Conservation (phyloP, 1,284 basidiomycete species). For the Ustilago nuda region DNA sequence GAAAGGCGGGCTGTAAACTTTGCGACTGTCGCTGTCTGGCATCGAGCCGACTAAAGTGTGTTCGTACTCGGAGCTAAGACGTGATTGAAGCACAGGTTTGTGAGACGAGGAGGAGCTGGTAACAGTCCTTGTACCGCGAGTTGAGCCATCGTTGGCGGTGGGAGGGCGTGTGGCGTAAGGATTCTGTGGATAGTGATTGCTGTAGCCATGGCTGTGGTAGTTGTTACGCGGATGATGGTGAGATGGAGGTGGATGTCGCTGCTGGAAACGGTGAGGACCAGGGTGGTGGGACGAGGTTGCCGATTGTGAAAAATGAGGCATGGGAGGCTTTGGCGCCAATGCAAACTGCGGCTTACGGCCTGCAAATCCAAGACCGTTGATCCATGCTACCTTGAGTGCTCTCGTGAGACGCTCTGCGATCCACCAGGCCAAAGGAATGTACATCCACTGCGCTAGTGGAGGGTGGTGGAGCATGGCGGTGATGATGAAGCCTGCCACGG, state of each 20-base stretch:
- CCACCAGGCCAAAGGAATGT: conserved; percentile 73
- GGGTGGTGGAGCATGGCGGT: conserved; percentile 70
- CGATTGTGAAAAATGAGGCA: conserved; percentile 16
- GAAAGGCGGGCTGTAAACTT: conserved; percentile 27
- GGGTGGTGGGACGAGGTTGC: conserved; percentile 13
- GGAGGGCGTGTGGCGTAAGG: conserved; percentile 9
- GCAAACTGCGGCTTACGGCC: conserved; percentile 59
- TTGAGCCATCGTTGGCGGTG: conserved; percentile 22
- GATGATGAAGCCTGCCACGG: conserved; percentile 65
- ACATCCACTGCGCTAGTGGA: conserved; percentile 73
- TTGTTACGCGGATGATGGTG: conserved; percentile 8
- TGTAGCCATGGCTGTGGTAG: conserved; percentile 10
- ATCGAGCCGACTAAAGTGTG: conserved; percentile 35
- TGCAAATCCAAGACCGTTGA: conserved; percentile 74
- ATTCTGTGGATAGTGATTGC: conserved; percentile 10
- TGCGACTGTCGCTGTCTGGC: conserved; percentile 29
- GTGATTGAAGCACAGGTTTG: conserved; percentile 19
- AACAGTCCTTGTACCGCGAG: conserved; percentile 26
- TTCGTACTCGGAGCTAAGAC: conserved; percentile 42
- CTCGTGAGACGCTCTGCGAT: conserved; percentile 73
- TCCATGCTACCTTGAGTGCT: conserved; percentile 75
- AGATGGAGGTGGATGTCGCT: conserved; percentile 12
- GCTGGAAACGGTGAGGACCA: conserved; percentile 16
- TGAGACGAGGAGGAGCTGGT: conserved; percentile 41
- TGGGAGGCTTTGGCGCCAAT: conserved; percentile 32